Conservation (phyloP, 495 filamentous ascomycete genomes). For the Cladorrhinum samala region DNA sequence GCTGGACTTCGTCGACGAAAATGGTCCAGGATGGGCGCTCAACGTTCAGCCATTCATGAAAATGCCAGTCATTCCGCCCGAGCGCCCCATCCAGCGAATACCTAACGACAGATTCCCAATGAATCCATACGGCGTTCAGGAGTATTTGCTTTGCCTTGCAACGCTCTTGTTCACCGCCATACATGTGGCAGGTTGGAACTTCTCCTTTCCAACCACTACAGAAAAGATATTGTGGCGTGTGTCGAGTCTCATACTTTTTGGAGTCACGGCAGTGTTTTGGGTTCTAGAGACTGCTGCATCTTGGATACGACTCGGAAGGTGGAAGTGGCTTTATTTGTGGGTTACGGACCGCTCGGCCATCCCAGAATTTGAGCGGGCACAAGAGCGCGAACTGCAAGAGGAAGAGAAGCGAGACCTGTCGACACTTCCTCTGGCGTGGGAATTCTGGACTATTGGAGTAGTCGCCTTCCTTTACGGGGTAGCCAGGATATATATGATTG, state of each 20-base stretch:
- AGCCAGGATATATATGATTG: conserved; percentile 6
- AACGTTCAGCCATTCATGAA: conserved; percentile 15
- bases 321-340: conserved; percentile 7
- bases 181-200: conserved; percentile 36
- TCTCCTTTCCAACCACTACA: conserved; percentile 29
- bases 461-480: conserved; percentile 12
- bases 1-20: conserved; percentile 16
- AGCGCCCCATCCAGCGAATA: conserved; percentile 13
- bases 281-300: conserved; percentile 10
- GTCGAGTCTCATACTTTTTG: conserved; percentile 8
- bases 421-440: conserved; percentile 9
- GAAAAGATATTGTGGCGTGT: conserved; percentile 30
- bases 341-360: not conserved
- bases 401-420: not conserved
- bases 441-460: conserved; percentile 10
- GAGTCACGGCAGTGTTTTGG: conserved; percentile 13
- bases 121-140: conserved; percentile 7
- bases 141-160: conserved; percentile 7
- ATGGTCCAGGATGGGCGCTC: conserved; percentile 7
- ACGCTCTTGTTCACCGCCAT: conserved; percentile 26
- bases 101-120: conserved; percentile 16
- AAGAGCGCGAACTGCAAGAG: not conserved
- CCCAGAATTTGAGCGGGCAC: not conserved
- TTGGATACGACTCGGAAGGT: conserved; percentile 9
- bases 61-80: not conserved